A percentile compares a stretch with the other conserved stretches of the same genome.
Conservation (phyloP, 106 monocot species). For the Acorus calamus region DNA sequence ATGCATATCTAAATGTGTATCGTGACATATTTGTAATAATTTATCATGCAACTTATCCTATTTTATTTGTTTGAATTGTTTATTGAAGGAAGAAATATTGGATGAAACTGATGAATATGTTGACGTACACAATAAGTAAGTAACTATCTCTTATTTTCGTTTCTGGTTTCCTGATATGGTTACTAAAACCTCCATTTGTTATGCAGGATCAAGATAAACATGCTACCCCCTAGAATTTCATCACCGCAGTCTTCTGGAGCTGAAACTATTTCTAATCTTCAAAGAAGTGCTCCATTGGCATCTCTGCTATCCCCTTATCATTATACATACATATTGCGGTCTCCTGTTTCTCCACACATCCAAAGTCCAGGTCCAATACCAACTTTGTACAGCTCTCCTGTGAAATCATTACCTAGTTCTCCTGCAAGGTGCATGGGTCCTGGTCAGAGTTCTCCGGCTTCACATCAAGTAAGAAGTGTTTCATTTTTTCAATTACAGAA, state of each 20-base stretch:
- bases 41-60: too few relatives aligned
- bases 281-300: constrained; percentile 18
- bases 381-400: constrained; percentile 15
- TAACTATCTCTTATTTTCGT: neutral
- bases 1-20: too few relatives aligned
- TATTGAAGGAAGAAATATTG: constrained; percentile 45
- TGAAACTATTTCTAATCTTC: constrained; percentile 15
- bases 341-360: constrained; percentile 18
- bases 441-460: constrained; percentile 8
- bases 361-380: constrained; percentile 5
- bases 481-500: neutral
- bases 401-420: constrained; percentile 4
- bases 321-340: constrained; percentile 8
- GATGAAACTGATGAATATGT: constrained; percentile 54
- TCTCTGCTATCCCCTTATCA: constrained; percentile 34
- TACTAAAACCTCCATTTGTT: neutral
- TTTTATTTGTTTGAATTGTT: neutral
- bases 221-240: constrained; percentile 30
- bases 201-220: constrained; percentile 46
- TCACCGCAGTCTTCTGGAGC: constrained; percentile 24
- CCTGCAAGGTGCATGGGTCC: constrained; percentile 2
- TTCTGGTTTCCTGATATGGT: neutral
- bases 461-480: constrained; percentile 9
- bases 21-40: too few relatives aligned
- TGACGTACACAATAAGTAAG: constrained; percentile 55